Evolutionary conservation across 257 asterid genomes (phyloP).

Genomic region (Striga asiatica): DNA sequence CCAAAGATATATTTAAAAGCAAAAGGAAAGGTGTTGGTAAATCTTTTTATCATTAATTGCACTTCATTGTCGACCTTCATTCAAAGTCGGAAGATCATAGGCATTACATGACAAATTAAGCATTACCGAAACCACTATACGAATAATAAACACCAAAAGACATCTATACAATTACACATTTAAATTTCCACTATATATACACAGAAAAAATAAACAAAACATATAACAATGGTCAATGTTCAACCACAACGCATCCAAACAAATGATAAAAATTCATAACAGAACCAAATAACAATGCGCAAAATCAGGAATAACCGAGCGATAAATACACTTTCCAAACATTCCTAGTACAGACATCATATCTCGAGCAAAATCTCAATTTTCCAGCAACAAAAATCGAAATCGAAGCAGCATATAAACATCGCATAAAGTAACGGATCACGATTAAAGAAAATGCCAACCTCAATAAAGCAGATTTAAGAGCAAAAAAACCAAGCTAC

Average conservation of each 20-base stretch:
- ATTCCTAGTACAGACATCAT: neutral
- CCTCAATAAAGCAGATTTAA: neutral
- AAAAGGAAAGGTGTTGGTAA: no score
- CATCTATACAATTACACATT: no score
- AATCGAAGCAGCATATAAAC: neutral
- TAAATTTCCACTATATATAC: neutral
- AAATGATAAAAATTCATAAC: neutral
- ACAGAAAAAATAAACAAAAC: neutral
- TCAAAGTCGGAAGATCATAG: no score
- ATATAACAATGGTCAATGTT: no score
- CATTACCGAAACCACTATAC: no score
- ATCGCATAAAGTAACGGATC: neutral
- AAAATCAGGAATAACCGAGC: neutral
- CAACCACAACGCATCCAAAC: neutral
- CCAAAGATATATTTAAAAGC: no score
- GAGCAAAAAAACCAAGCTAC: neutral
- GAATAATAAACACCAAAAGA: no score
- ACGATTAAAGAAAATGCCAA: neutral
- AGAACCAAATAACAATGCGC: conserved; percentile 7
- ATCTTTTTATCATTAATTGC: no score
- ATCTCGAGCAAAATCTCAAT: neutral
- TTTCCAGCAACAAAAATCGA: neutral
- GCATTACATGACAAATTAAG: no score
- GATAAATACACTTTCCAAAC: neutral
- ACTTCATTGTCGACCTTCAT: no score